phyloP scores from a whole-genome alignment of 2,329 filamentous ascomycete genomes.

The Metarhizium guizhouense region DNA sequence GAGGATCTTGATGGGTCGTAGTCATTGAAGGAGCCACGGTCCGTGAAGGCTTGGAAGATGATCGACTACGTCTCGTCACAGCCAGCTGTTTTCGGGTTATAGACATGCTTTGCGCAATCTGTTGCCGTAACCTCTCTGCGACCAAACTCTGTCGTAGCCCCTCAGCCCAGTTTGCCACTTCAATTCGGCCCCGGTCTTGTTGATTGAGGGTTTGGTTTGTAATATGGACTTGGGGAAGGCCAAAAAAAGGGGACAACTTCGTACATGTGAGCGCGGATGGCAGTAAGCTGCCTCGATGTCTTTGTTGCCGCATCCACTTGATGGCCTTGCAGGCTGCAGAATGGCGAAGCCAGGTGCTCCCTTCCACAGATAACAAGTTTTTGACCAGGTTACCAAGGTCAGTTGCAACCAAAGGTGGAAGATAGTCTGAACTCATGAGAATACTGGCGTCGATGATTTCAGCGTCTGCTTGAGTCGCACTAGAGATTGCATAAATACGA shows the following conservation, averaged over 20 bases:
- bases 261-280: slow-evolving; percentile 5
- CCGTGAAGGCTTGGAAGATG: neutral
- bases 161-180: slow-evolving; percentile 28
- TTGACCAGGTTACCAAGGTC: slow-evolving; percentile 65
- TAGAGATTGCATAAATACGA: slow-evolving; percentile 69
- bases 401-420: slow-evolving; percentile 68
- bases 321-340: slow-evolving; percentile 74
- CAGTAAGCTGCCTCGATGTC: slow-evolving; percentile 7
- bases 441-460: slow-evolving; percentile 89
- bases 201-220: slow-evolving; percentile 1
- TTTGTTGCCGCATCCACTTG: slow-evolving; percentile 49
- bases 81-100: slow-evolving; percentile 7
- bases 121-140: slow-evolving; percentile 16
- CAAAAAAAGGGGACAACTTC: neutral
- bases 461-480: slow-evolving; percentile 57
- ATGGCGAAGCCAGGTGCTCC: slow-evolving; percentile 73
- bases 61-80: slow-evolving; percentile 1
- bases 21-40: neutral
- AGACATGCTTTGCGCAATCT: neutral
- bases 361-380: slow-evolving; percentile 68
- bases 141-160: slow-evolving; percentile 26
- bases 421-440: slow-evolving; percentile 85
- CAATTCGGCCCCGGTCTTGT: slow-evolving; percentile 22
- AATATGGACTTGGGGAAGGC: neutral
- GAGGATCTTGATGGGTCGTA: slow-evolving; percentile 55